These are phyloP conservation scores for Myxozyma nipponensis DNA, from an alignment of 805 yeast species.

Conservation along the genomic window DNA sequence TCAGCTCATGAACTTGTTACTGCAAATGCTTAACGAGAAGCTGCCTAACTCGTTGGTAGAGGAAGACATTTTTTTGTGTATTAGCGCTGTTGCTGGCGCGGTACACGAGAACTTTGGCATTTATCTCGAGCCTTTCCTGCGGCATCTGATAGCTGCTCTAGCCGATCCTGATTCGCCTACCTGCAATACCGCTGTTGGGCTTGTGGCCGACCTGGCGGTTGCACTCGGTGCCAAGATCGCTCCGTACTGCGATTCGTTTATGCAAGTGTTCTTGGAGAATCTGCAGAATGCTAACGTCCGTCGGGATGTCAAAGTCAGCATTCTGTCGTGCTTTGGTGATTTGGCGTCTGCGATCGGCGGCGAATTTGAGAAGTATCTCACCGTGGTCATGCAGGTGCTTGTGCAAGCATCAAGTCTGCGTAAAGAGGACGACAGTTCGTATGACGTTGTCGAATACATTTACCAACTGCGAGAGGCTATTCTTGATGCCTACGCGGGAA, in stretches of 20 bases:
- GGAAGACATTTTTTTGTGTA: conserved; percentile 90
- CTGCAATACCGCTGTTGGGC: conserved; percentile 86
- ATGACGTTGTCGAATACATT: conserved; percentile 75
- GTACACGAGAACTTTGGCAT: conserved; percentile 65
- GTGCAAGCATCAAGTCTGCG: conserved; percentile 37
- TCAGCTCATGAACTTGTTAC: conserved; percentile 75
- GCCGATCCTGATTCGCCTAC: conserved; percentile 72
- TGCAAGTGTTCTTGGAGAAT: conserved; percentile 75
- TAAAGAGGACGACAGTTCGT: conserved; percentile 47
- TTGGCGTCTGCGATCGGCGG: conserved; percentile 84
- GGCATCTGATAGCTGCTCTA: conserved; percentile 74
- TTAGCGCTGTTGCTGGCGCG: conserved; percentile 84
- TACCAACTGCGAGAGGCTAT: conserved; percentile 75
- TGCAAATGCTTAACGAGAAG: conserved; percentile 63
- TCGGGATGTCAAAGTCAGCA: conserved; percentile 80
- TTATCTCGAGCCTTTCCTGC: conserved; percentile 78
- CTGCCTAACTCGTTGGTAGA: conserved; percentile 74
- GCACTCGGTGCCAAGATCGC: conserved; percentile 71
- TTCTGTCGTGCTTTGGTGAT: conserved; percentile 92
- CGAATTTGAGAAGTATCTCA: conserved; percentile 70
- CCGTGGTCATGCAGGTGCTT: conserved; percentile 71
- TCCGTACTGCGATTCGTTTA: conserved; percentile 73
- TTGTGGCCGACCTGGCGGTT: conserved; percentile 90
- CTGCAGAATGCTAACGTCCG: conserved; percentile 53
- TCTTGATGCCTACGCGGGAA: conserved; percentile 93